These are phyloP conservation scores for Lachancea kluyveri DNA, from an alignment of 805 yeast species.

Conservation along the genomic window DNA sequence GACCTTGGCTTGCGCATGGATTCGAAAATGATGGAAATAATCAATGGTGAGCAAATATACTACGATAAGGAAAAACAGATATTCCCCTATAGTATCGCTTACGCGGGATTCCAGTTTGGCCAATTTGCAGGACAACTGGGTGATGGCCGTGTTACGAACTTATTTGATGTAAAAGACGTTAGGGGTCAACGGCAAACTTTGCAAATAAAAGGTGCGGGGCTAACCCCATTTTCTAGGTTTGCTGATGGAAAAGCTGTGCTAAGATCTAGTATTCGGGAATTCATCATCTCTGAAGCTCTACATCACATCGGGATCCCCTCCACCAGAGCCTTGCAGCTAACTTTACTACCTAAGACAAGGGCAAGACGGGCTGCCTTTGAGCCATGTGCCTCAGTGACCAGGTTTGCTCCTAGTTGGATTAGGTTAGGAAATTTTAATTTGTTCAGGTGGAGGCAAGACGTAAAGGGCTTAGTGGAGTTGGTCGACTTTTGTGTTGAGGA, in stretches of 20 bases:
- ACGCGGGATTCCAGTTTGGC: conserved; percentile 97
- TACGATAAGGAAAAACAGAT: conserved; percentile 36
- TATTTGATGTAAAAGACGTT: conserved; percentile 68
- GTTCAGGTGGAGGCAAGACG: conserved; percentile 66
- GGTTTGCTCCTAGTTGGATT: conserved; percentile 84
- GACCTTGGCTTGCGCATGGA: conserved; percentile 54
- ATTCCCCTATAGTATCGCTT: conserved; percentile 83
- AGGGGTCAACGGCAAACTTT: conserved; percentile 29
- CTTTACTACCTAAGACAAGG: conserved; percentile 63
- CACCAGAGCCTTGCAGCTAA: conserved; percentile 73
- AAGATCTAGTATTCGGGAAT: conserved; percentile 83
- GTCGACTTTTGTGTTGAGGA: conserved; percentile 69
- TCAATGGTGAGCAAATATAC: conserved; percentile 52
- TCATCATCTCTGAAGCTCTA: conserved; percentile 75
- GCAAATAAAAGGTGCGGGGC: conserved; percentile 89
- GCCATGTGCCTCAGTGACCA: conserved; percentile 74
- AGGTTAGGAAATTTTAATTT: conserved; percentile 86
- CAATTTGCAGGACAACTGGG: conserved; percentile 96
- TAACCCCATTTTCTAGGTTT: conserved; percentile 87
- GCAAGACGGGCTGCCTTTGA: conserved; percentile 70
- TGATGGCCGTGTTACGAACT: conserved; percentile 83
- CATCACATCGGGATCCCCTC: conserved; percentile 80
- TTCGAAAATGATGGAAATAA: conserved; percentile 44
- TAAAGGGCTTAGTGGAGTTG: conserved; percentile 52
- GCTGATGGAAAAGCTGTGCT: conserved; percentile 96